Percentiles rank a stretch among this genome's conserved stretches.
Conservation (phyloP, 768 basidiomycete genomes). For the Lepiota venenata region DNA sequence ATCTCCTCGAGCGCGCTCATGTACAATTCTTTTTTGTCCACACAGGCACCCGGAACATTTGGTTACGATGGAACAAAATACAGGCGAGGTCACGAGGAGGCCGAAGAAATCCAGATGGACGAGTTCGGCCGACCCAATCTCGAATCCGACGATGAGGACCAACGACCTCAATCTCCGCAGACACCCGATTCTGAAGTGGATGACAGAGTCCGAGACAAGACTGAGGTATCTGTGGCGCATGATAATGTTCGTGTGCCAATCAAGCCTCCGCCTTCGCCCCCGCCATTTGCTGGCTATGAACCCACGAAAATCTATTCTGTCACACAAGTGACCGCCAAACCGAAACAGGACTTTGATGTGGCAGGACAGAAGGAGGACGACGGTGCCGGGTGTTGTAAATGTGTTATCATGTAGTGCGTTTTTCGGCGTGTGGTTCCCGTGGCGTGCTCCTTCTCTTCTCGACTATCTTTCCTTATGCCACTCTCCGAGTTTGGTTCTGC, state of each 20-base stretch:
- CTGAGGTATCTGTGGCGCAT: constrained; percentile 20
- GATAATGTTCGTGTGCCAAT: constrained; percentile 28
- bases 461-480: neutral
- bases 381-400: constrained; percentile 72
- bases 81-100: constrained; percentile 40
- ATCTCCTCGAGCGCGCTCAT: constrained; percentile 2
- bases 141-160: neutral
- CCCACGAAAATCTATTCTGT: constrained; percentile 18
- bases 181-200: constrained; percentile 15
- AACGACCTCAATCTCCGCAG: neutral
- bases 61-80: constrained; percentile 75
- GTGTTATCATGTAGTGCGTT: constrained; percentile 66
- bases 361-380: constrained; percentile 49
- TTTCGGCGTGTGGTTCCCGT: neutral
- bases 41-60: constrained; percentile 82
- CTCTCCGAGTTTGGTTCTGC: neutral
- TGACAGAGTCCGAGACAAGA: constrained; percentile 19
- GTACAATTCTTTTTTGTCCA: neutral
- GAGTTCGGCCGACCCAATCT: constrained; percentile 52
- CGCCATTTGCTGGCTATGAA: constrained; percentile 64
- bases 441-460: neutral
- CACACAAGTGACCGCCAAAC: neutral
- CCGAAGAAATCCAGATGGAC: constrained; percentile 54
- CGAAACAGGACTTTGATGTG: constrained; percentile 4
- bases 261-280: constrained; percentile 48